Conservation (phyloP, 176 grass and related monocot genomes). For the Saccharum spontaneum region DNA sequence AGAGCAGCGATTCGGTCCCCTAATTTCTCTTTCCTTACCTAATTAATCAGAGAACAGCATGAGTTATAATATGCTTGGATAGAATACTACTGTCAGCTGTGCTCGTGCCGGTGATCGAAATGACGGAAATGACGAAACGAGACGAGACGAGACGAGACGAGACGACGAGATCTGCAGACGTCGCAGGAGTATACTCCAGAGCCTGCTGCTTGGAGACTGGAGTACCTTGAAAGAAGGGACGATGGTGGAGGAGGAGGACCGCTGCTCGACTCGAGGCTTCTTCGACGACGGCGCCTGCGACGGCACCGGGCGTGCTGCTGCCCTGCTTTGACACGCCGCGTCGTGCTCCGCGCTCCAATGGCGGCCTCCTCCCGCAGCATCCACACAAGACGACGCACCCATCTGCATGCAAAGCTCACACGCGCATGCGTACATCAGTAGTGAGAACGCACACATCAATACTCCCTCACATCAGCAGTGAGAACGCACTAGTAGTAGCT, state of each 20-base stretch:
- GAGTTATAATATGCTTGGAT: neutral
- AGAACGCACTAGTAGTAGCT: neutral
- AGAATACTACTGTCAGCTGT: neutral
- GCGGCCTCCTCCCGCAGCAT: constrained; percentile 26
- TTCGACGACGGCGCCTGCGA: constrained; percentile 16
- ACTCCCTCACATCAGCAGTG: neutral
- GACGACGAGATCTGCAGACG: neutral
- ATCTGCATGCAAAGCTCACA: neutral
- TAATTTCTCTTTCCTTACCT: constrained; percentile 97
- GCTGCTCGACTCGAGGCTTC: constrained; percentile 53
- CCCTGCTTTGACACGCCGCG: constrained; percentile 8
- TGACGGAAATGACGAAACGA: neutral
- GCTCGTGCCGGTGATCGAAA: neutral
- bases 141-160: neutral
- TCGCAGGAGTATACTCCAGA: neutral
- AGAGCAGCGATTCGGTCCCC: constrained; percentile 96
- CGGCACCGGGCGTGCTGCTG: neutral
- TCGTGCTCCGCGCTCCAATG: constrained; percentile 30
- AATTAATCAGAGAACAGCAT: constrained; percentile 35
- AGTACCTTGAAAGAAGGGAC: constrained; percentile 79
- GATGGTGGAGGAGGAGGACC: constrained; percentile 42
- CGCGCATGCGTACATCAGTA: neutral
- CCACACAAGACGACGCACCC: neutral
- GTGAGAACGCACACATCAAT: neutral
- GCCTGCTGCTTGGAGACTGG: no score